Evolutionary conservation across 768 basidiomycete genomes (phyloP).

Genomic region (Lactifluus volemus): DNA sequence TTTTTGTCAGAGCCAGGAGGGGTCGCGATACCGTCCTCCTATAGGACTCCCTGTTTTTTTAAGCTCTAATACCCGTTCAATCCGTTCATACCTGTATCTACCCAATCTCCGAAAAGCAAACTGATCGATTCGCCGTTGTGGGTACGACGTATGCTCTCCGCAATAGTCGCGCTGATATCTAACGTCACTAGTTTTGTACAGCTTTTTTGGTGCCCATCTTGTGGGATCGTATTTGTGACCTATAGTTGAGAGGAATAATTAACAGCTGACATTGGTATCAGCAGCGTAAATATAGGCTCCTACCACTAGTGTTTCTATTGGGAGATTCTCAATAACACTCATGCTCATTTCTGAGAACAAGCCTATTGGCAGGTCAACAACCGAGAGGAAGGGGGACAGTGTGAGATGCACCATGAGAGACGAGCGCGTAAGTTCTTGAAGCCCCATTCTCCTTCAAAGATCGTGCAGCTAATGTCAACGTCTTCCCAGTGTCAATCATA

Average conservation of each 20-base stretch:
- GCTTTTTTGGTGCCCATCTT: conserved; percentile 50
- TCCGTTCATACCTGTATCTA: conserved; percentile 30
- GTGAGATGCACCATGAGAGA: conserved; percentile 72
- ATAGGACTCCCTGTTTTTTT: background rate
- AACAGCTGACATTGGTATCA: background rate
- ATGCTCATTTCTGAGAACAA: conserved; percentile 73
- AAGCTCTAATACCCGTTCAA: conserved; percentile 6
- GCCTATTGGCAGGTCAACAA: conserved; percentile 35
- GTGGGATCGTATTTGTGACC: conserved; percentile 95
- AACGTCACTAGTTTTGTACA: conserved; percentile 79
- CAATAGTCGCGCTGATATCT: conserved; percentile 86
- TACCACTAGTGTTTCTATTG: conserved; percentile 82
- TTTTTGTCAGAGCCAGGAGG: background rate
- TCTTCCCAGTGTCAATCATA: conserved; percentile 94
- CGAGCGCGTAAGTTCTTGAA: conserved; percentile 73
- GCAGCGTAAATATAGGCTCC: conserved; percentile 24
- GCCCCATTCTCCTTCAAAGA: conserved; percentile 90
- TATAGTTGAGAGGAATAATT: conserved; percentile 24
- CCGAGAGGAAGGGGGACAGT: conserved; percentile 5
- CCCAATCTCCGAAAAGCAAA: conserved; percentile 78
- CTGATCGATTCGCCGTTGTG: conserved; percentile 94
- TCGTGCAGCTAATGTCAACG: conserved; percentile 75
- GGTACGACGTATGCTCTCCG: conserved; percentile 91
- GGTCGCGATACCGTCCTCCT: background rate
- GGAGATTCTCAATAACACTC: conserved; percentile 55